Conservation (phyloP, 2,329 filamentous ascomycete genomes). For the Colletotrichum sp. region DNA sequence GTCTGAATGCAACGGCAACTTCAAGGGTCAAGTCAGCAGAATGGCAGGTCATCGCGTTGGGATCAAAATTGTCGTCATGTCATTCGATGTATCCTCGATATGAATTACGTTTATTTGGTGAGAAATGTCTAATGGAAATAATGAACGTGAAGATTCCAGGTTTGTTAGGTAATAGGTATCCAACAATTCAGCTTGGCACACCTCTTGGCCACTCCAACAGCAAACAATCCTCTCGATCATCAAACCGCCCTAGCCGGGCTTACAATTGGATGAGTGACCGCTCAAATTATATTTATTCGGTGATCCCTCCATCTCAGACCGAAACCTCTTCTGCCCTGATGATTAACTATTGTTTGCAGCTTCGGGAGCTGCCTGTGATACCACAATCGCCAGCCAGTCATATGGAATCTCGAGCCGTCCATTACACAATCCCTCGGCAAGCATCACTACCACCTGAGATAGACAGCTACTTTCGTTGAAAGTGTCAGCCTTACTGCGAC, state of each 20-base stretch:
- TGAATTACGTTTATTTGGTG: constrained; percentile 9
- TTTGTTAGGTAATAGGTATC: constrained; percentile 11
- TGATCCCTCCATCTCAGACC: background rate
- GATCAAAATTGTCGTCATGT: background rate
- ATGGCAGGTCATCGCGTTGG: background rate
- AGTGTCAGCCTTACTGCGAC: background rate
- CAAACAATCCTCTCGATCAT: background rate
- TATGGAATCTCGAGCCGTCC: background rate
- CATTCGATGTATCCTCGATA: background rate
- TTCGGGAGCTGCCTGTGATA: background rate
- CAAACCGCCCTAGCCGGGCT: background rate
- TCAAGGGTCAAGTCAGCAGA: background rate
- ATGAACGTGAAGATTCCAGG: background rate
- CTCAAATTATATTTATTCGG: background rate
- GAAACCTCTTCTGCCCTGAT: background rate
- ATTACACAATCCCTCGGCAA: constrained; percentile 1
- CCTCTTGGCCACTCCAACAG: background rate
- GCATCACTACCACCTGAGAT: constrained; percentile 6
- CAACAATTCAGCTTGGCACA: background rate
- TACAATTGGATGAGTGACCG: background rate
- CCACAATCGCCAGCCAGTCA: background rate
- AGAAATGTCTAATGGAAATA: constrained; percentile 8
- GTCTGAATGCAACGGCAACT: background rate
- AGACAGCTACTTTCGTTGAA: background rate
- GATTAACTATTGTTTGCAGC: background rate